A percentile compares a stretch with the other conserved stretches of the same genome.
Evolutionary conservation across 2,329 filamentous ascomycete species (phyloP).

Genomic region (Polychaeton citri): DNA sequence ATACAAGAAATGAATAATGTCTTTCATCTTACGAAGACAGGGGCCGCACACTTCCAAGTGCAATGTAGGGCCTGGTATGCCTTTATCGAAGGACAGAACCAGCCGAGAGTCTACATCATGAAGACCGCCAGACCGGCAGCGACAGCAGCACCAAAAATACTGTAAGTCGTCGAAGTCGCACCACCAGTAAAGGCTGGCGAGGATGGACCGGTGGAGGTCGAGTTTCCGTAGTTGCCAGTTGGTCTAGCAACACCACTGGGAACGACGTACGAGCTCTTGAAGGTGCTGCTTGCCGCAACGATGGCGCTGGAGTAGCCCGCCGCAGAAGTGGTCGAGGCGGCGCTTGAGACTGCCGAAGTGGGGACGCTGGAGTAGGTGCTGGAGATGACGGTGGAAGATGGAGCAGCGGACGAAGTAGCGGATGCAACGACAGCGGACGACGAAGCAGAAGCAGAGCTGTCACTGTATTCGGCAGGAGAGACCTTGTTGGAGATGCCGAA

Average conservation of each 20-base stretch:
- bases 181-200: constrained; percentile 9
- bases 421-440: constrained; percentile 3
- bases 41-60: no score
- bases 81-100: no score
- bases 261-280: constrained; percentile 10
- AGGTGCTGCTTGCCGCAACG: constrained; percentile 11
- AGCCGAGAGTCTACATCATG: constrained; percentile 18
- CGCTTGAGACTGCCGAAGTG: constrained; percentile 18
- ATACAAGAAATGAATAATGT: no score
- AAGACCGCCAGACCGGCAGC: constrained; percentile 29
- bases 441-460: constrained; percentile 3
- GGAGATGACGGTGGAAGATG: constrained; percentile 34
- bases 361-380: constrained; percentile 22
- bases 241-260: constrained; percentile 5
- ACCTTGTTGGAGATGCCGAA: constrained; percentile 39
- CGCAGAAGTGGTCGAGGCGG: no score
- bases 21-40: no score
- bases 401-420: constrained; percentile 4
- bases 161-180: constrained; percentile 19
- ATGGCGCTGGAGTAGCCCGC: constrained; percentile 20
- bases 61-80: no score
- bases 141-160: constrained; percentile 25
- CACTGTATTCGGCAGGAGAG: constrained; percentile 6
- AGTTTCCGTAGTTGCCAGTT: constrained; percentile 9
- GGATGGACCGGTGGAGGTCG: constrained; percentile 14